A percentile compares a stretch with the other conserved stretches of the same genome.
These are phyloP conservation scores for Epichloe sp. DNA, from an alignment of 2,329 filamentous ascomycete species.

Conservation along the genomic window DNA sequence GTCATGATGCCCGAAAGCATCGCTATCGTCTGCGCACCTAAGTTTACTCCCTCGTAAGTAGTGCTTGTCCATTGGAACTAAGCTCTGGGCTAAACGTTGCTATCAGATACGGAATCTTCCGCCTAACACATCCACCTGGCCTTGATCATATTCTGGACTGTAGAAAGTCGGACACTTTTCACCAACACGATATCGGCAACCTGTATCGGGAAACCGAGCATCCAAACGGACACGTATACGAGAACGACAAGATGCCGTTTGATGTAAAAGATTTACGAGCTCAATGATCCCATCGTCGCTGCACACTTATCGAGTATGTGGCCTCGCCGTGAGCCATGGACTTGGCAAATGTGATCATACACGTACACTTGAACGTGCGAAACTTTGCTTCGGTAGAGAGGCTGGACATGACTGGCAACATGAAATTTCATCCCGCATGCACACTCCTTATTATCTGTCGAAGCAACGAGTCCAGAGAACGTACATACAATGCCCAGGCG, in stretches of 20 bases:
- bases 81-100: slow-evolving; percentile 1
- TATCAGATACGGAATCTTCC: slow-evolving; percentile 73
- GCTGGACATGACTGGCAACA: neutral
- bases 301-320: neutral
- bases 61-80: neutral
- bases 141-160: slow-evolving; percentile 76
- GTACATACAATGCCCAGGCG: neutral
- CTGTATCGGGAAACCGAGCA: slow-evolving; percentile 65
- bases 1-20: slow-evolving; percentile 94
- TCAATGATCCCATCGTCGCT: slow-evolving; percentile 3
- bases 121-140: slow-evolving; percentile 85
- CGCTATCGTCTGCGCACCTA: slow-evolving; percentile 89
- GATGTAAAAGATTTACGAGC: slow-evolving; percentile 39
- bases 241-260: slow-evolving; percentile 51
- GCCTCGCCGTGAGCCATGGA: neutral
- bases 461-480: neutral
- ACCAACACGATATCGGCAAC: slow-evolving; percentile 54
- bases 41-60: slow-evolving; percentile 59
- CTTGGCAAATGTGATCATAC: neutral
- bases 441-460: neutral
- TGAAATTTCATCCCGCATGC: neutral
- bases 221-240: slow-evolving; percentile 56
- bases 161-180: slow-evolving; percentile 67
- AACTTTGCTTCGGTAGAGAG: neutral
- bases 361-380: neutral